phyloP scores from a whole-genome alignment of 305 asterid genomes.

The Solanum chacoense region DNA sequence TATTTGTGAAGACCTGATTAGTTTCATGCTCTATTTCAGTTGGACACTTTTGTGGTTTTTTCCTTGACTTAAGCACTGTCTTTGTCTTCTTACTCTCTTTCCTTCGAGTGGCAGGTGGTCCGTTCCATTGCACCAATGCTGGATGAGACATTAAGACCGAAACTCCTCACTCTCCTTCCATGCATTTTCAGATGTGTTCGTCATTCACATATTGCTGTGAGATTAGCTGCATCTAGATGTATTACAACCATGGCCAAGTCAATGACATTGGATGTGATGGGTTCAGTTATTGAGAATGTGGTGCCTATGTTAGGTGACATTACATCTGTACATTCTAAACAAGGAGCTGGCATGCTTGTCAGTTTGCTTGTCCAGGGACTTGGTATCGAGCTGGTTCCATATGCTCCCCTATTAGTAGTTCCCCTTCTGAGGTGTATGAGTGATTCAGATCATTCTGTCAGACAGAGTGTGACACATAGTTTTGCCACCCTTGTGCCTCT shows the following conservation, averaged over 20 bases:
- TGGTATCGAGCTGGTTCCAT: slow-evolving; percentile 93
- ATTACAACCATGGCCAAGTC: slow-evolving; percentile 89
- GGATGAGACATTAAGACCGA: slow-evolving; percentile 58
- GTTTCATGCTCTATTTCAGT: not conserved
- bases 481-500: slow-evolving; percentile 97
- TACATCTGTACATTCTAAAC: slow-evolving; percentile 86
- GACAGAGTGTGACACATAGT: slow-evolving; percentile 98
- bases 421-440: slow-evolving; percentile 97
- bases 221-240: slow-evolving; percentile 91
- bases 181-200: slow-evolving; percentile 91
- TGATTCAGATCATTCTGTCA: slow-evolving; percentile 84
- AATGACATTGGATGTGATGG: slow-evolving; percentile 90
- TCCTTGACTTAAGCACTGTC: not conserved
- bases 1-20: not conserved
- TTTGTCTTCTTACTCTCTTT: not conserved
- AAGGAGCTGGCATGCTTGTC: slow-evolving; percentile 99
- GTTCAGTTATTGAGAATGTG: slow-evolving; percentile 67
- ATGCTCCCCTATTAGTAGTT: slow-evolving; percentile 92
- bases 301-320: slow-evolving; percentile 91
- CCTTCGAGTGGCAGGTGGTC: slow-evolving; percentile 52
- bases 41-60: not conserved
- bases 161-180: slow-evolving; percentile 76
- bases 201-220: slow-evolving; percentile 83
- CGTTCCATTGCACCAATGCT: slow-evolving; percentile 81
- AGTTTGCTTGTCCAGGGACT: slow-evolving; percentile 93